Base-by-base conservation (phyloP, 2,329 filamentous ascomycete species). In the Cryoendolithus antarcticus region DNA sequence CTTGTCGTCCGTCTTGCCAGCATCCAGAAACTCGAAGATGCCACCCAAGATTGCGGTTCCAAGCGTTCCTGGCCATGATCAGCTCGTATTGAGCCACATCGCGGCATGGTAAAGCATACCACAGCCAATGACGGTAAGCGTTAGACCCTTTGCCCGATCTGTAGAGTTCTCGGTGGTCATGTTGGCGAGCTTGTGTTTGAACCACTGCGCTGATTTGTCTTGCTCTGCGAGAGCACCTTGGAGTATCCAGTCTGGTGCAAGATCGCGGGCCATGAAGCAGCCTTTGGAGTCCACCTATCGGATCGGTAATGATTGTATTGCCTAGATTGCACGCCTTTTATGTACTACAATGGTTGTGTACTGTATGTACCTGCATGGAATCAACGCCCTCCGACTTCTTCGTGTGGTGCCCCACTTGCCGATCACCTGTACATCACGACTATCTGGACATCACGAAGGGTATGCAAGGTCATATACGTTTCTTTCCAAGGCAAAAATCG, bases 31-130 rank as follows among this genome's bases (percentile, higher is more conserved):
- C 44, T 75, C 69, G 50, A 93, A 73, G 55, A 94, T 80, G 47
- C 85, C 86, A 39, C 74, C 78, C 41, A 93, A 74, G 50, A 93
- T 88, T 42, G 84, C 84, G 44, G 84, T 83, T 43, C 86, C 86
- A 76, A 93, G 83, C 38, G 79, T 88, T 48, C 84, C 82, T 86
- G 50, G 38, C 36, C 9, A 35, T 41, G 34, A 41, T 41, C 30
- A 38, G 41, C 31, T 10, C 24, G 21, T 37, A 29, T 38, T 27
- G 40, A 39, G 15, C 7, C 15, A 19, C 15, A 19, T 39, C 32
- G 12, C 29, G 39, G 21, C 21, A n/a, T 35, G 21, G 24, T 28
- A 38, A 19, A 24, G 65, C 74, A 56, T 71, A 82, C 83, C 85
- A 61, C 83, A 91, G 53, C 86, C 86, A 42, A 93, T 70, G 45